phyloP scores from a whole-genome alignment of 805 yeast species.

The Ogataea salicorniae region DNA sequence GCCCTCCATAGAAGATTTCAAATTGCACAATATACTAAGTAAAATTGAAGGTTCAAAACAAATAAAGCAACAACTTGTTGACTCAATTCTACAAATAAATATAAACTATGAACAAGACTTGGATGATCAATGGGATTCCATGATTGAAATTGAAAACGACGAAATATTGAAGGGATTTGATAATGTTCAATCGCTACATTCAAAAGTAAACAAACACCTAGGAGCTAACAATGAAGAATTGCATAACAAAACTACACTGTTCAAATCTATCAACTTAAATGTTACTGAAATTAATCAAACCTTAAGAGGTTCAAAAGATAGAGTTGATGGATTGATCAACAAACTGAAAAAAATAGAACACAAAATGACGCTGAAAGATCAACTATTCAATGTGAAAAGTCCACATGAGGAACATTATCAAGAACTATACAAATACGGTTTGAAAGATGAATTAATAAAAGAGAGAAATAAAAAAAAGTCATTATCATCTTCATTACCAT shows the following conservation, averaged over 20 bases:
- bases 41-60: conserved; percentile 20
- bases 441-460: conserved; percentile 16
- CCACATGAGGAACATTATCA: conserved; percentile 42
- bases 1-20: conserved; percentile 27
- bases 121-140: conserved; percentile 22
- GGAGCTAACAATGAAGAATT: conserved; percentile 5
- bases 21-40: conserved; percentile 20
- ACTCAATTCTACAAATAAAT: conserved; percentile 19
- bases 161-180: conserved; percentile 19
- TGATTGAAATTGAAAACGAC: conserved; percentile 20
- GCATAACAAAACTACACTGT: conserved; percentile 1
- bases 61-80: conserved; percentile 17
- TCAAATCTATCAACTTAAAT: conserved; percentile 6
- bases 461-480: conserved; percentile 1
- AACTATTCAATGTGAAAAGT: conserved; percentile 31
- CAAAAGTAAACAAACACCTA: conserved; percentile 7
- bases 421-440: conserved; percentile 29
- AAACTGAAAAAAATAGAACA: conserved; percentile 32
- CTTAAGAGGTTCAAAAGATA: conserved; percentile 12
- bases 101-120: conserved; percentile 25
- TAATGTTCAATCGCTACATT: conserved; percentile 3
- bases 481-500: background rate
- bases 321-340: conserved; percentile 21
- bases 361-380: conserved; percentile 31
- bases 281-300: conserved; percentile 22